Evolutionary conservation across 371 early-diverging fungal genomes (phyloP), one percentile per base, ranked within the genome.

Genomic region (Cladochytrium tenue): DNA sequence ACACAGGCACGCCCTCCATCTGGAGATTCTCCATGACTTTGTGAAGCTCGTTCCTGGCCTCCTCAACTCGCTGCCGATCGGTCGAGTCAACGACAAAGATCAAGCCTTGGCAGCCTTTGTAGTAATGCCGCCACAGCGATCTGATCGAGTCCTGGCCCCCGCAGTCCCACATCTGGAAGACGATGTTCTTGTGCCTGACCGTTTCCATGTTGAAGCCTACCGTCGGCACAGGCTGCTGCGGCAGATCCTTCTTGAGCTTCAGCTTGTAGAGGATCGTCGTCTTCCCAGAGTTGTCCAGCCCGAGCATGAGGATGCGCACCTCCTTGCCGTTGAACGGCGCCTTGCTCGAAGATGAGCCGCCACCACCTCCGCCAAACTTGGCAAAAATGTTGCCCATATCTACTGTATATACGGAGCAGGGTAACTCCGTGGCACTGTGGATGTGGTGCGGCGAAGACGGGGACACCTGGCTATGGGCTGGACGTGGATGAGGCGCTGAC

Each of bases 71-170:
- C 4, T 74, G 72, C 13, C 56, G 56, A 71, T 89, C 87, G 56
- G 66, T 70, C 33, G 83, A 79, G 65, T 89, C 89, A 34, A 87
- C 78, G 26, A 89, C 83, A 71, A 74, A 88, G 27, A 89, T 74
- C 25, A 89, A 68, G 2, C 71, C 77, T 25, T 53, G 55, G 17
- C 55, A 53, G 55, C 55, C 17, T 13, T 26, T 25, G 15, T 36
- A 43, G 43, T 43, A 43, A 20, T 43, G 43, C 43, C 43, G 43
- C 91, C 90, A 92, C 75, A 92, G 80, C 32, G 93, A 91, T 66
- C 96, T 89, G 69, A 96, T 95, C 77, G 92, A 93, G 72, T 93
- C 93, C 78, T 93, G 93, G 63, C 95, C 96, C 58, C 96, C 96
- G 60, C 95, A 87, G 82, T 96, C 96, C 95, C 94, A 94, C 66